These are phyloP conservation scores for Pseudogymnoascus sp. DNA, from an alignment of 2,329 filamentous ascomycete species.

Conservation along the genomic window DNA sequence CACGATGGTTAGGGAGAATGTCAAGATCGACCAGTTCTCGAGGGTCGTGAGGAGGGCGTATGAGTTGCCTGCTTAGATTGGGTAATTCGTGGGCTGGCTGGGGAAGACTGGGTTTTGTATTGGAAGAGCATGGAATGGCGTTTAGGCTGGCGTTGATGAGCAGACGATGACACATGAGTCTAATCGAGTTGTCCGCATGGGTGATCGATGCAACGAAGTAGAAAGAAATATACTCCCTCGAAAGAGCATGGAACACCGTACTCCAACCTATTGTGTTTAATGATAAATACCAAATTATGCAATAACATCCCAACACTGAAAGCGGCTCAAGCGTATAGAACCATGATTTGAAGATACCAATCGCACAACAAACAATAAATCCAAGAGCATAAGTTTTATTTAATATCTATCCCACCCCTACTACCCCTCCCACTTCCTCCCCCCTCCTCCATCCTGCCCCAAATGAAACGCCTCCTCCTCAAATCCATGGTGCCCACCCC, in stretches of 20 bases:
- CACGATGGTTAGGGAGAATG: conserved; percentile 89
- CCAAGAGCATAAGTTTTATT: not conserved
- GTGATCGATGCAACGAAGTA: conserved; percentile 11
- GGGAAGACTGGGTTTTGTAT: not conserved
- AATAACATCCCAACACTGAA: not conserved
- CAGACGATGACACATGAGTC: conserved; percentile 10
- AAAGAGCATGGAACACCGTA: conserved; percentile 10
- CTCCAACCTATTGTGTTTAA: conserved; percentile 1
- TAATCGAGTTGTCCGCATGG: conserved; percentile 5
- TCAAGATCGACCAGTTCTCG: conserved; percentile 81
- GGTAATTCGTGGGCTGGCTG: not conserved
- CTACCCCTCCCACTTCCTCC: conserved; percentile 7
- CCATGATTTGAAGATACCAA: too few relatives aligned
- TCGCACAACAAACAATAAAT: too few relatives aligned
- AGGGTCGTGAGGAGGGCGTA: conserved; percentile 77
- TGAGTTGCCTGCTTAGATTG: conserved; percentile 68
- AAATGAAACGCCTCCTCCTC: not conserved
- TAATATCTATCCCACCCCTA: not conserved
- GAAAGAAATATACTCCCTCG: conserved; percentile 9
- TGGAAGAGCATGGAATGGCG: conserved; percentile 10
- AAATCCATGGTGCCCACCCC: not conserved
- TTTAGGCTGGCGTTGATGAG: conserved; percentile 8
- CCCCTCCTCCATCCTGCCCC: not conserved
- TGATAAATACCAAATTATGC: conserved; percentile 4
- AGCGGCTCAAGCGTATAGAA: too few relatives aligned